phyloP scores from a whole-genome alignment of 257 asterid genomes.

The Solanum clarkiae region DNA sequence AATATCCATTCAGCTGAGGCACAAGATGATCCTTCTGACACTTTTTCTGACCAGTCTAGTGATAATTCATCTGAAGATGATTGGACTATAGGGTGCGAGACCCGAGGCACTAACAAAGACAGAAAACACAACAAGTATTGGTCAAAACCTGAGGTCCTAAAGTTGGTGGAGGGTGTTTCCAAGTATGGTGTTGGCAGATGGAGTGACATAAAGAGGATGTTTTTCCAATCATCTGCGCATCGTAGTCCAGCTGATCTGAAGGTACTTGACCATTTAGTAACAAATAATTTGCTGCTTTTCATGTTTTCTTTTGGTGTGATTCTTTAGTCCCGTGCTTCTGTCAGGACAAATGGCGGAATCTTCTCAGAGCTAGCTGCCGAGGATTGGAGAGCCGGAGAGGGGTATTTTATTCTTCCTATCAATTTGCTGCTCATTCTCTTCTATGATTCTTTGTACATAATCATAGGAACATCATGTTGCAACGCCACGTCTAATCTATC shows the following conservation, averaged over 20 bases:
- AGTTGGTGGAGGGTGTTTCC: conserved; percentile 10
- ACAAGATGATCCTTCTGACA: neutral
- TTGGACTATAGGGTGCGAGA: neutral
- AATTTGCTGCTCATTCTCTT: neutral
- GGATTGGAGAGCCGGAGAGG: neutral
- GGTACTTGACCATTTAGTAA: neutral
- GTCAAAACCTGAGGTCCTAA: conserved; percentile 3
- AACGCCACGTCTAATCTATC: neutral
- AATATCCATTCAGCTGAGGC: neutral
- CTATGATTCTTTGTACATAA: neutral
- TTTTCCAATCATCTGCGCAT: neutral
- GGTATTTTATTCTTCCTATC: neutral
- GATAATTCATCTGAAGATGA: neutral
- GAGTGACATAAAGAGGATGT: neutral
- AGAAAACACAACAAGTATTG: neutral
- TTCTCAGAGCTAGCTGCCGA: neutral
- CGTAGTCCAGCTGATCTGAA: conserved; percentile 2
- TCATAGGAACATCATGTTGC: neutral
- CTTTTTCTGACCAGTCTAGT: neutral
- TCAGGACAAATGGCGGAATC: conserved; percentile 13
- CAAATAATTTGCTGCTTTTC: neutral
- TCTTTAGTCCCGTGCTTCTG: neutral
- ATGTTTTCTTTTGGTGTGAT: neutral
- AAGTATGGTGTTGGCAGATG: conserved; percentile 8
- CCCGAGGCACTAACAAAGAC: neutral